These are phyloP conservation scores for Escallonia herrerae DNA, from an alignment of 129 eudicot species.

Conservation along the genomic window DNA sequence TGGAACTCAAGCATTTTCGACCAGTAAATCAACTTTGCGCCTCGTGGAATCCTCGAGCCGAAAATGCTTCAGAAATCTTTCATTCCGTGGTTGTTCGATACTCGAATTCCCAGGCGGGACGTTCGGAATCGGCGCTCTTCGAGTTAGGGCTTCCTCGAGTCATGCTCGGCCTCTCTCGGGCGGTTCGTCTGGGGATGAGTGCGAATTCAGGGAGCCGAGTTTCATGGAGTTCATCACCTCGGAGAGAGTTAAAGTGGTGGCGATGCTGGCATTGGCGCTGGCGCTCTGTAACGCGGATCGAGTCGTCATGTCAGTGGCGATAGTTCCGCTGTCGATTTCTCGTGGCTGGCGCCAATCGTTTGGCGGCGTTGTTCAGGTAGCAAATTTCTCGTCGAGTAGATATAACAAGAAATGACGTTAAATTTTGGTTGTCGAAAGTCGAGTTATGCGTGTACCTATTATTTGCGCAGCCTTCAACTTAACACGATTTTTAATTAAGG, in stretches of 20 bases:
- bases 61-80: constrained; percentile 2
- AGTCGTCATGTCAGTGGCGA: constrained; percentile 93
- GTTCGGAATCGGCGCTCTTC: background rate
- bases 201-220: constrained; percentile 31
- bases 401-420: no score
- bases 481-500: no score
- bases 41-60: constrained; percentile 3
- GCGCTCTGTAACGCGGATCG: constrained; percentile 95
- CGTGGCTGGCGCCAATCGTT: constrained; percentile 82
- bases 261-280: constrained; percentile 85
- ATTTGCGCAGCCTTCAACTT: no score
- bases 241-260: constrained; percentile 95
- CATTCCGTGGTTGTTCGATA: constrained; percentile 3
- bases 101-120: background rate
- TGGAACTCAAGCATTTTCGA: background rate
- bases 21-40: constrained; percentile 7
- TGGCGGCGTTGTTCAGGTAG: constrained; percentile 98
- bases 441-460: no score
- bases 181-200: constrained; percentile 12
- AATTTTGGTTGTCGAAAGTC: no score
- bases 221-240: constrained; percentile 82
- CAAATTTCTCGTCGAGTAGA: background rate
- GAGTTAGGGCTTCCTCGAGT: constrained; percentile 42
- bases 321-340: constrained; percentile 74
- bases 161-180: constrained; percentile 20